A percentile compares a stretch with the other conserved stretches of the same genome.
Conservation (phyloP, 257 asterid genomes). For the Hygrophila difformis region DNA sequence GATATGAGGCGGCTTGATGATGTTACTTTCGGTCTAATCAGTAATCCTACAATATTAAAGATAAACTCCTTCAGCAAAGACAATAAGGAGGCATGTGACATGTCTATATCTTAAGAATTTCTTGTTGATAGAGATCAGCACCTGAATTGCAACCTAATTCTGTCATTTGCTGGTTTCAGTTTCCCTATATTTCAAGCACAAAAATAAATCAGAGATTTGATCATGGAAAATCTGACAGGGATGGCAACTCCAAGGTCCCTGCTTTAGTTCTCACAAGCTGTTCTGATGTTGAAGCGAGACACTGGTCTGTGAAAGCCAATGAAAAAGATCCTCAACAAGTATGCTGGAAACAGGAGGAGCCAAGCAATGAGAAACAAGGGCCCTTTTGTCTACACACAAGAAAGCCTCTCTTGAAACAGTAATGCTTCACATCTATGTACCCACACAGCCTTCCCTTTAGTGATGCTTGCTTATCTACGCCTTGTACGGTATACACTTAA, state of each 20-base stretch:
- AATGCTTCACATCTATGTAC: conserved; percentile 30
- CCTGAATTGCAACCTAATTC: conserved; percentile 13
- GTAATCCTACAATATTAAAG: conserved; percentile 75
- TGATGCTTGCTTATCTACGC: conserved; percentile 1
- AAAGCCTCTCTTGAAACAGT: conserved; percentile 35
- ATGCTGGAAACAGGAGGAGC: conserved; percentile 64
- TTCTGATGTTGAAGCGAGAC: conserved; percentile 40
- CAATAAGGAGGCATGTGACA: conserved; percentile 69
- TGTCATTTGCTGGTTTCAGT: conserved; percentile 36
- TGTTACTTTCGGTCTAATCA: conserved; percentile 44
- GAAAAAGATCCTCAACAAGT: conserved; percentile 48
- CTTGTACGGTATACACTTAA: neutral
- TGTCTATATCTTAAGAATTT: conserved; percentile 13
- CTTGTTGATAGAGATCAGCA: neutral
- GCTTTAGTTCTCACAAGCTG: conserved; percentile 58
- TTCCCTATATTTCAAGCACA: conserved; percentile 38
- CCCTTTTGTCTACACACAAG: conserved; percentile 73
- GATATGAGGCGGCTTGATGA: conserved; percentile 74
- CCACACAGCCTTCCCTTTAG: conserved; percentile 11
- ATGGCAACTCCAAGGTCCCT: conserved; percentile 14
- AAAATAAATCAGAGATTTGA: conserved; percentile 3
- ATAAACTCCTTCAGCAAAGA: conserved; percentile 76
- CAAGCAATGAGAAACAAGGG: conserved; percentile 17
- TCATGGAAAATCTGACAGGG: conserved; percentile 8
- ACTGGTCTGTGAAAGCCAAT: conserved; percentile 52